Base-by-base conservation (phyloP, 352 stramenopile genomes). In the Phytophthora rubi region DNA sequence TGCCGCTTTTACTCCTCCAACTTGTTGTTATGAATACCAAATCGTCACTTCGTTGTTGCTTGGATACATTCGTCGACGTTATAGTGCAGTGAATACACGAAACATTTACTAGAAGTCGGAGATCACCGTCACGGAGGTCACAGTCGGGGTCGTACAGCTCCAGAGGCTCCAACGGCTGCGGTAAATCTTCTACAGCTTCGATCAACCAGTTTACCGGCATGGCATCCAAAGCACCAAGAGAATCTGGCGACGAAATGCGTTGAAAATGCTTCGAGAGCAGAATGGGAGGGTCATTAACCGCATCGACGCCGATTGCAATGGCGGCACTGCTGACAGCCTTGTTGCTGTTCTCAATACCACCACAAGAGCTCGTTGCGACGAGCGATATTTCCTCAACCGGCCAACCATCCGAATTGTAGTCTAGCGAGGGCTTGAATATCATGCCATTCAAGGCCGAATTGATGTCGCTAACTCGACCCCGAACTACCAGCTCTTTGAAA, bases 401-500 rank as follows among this genome's bases (percentile, higher is more conserved):
- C 45, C 73, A 73, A 26, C 70, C 71, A 47, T 70, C 62, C 12
- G 85, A 84, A 73, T 88, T 85, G 39, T 83, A 92, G 57, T 92
- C 59, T 3, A 72, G 61, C 21, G 65, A 66, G 1, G 81, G 79
- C 18, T 80, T 82, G 55, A 83, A 93, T 55, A 92, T 73, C 57
- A 93, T 73, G 8, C 79, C 81, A 8, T 47, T 49, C 28, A 93
- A 69, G 10, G 84, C 83, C 8, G 60, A 51, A 28, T 90, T 92
- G 10, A 90, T 10, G 44, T 90, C 81, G 4, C 26, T 28, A 13
- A 80, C 44, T 37, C 68, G 62, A 12, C 82, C 86, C 28, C 55
- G 62, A 15, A 91, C 37, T 8, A 28, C 53, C 3, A 89, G 35
- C 0, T 47, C 58, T 3, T 71, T 77, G 54, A 85, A 86, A 61